phyloP scores from a whole-genome alignment of 257 asterid genomes.

The Solanum tarapatanum region DNA sequence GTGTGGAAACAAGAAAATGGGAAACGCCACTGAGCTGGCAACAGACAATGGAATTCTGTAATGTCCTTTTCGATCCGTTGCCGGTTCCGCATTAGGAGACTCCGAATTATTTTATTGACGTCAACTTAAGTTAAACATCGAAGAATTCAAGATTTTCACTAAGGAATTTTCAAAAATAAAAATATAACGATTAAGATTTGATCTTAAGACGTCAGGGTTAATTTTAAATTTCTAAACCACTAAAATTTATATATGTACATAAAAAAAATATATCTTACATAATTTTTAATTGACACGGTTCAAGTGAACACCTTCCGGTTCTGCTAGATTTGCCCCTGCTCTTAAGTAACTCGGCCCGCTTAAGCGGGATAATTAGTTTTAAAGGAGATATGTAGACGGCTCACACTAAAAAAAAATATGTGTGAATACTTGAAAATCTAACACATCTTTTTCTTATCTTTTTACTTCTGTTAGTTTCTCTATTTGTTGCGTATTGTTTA shows the following conservation, averaged over 20 bases:
- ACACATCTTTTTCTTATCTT: background rate
- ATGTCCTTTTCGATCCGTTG: background rate
- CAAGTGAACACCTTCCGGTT: too few species aligned
- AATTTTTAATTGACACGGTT: too few species aligned
- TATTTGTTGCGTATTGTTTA: background rate
- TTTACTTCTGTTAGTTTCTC: background rate
- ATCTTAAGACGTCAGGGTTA: background rate
- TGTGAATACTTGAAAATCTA: background rate
- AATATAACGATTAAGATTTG: background rate
- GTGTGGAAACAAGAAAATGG: background rate
- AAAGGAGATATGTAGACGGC: background rate
- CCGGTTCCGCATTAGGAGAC: background rate
- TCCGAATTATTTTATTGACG: background rate
- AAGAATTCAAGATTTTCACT: background rate
- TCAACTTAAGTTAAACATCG: background rate
- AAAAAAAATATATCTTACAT: background rate
- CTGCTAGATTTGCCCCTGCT: too few species aligned
- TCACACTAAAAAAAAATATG: background rate
- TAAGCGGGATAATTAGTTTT: background rate
- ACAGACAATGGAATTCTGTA: background rate
- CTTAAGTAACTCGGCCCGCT: too few species aligned
- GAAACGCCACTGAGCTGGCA: background rate
- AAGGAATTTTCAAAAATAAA: fast-evolving
- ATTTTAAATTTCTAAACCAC: background rate
- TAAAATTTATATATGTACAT: background rate